These are phyloP conservation scores for Teratosphaeria epicoccoides DNA, from an alignment of 2,329 filamentous ascomycete genomes.

Conservation along the genomic window DNA sequence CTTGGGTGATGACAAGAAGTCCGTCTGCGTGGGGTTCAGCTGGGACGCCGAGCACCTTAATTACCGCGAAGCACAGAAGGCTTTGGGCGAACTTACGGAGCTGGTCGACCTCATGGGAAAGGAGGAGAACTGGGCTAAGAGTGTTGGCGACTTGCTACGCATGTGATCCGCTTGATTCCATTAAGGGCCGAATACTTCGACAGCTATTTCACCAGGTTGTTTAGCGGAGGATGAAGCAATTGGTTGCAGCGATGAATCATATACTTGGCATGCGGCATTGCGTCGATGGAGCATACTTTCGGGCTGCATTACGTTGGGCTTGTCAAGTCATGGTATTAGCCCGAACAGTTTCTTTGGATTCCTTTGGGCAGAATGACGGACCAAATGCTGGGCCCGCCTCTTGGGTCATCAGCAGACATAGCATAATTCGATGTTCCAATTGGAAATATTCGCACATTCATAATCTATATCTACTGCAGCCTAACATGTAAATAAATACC, in stretches of 20 bases:
- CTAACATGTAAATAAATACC: too few species aligned
- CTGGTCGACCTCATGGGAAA: constrained; percentile 19
- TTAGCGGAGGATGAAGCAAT: too few species aligned
- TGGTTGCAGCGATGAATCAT: too few species aligned
- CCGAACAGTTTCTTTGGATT: neutral
- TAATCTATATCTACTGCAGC: too few species aligned
- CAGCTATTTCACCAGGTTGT: neutral
- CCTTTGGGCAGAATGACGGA: neutral
- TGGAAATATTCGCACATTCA: too few species aligned
- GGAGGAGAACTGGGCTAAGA: constrained; percentile 18
- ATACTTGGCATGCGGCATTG: too few species aligned
- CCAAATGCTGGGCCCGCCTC: neutral
- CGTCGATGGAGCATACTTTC: too few species aligned
- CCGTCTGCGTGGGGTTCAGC: constrained; percentile 20
- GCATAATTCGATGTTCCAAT: too few species aligned
- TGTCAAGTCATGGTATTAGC: neutral
- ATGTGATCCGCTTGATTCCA: constrained; percentile 6
- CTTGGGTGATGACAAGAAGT: constrained; percentile 21
- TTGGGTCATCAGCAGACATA: too few species aligned
- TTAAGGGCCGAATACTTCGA: neutral
- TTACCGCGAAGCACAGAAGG: constrained; percentile 17
- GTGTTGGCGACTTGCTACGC: constrained; percentile 17
- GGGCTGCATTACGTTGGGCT: too few species aligned
- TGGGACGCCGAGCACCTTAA: constrained; percentile 25
- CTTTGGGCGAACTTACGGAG: constrained; percentile 14